phyloP scores from a whole-genome alignment of 2,329 filamentous ascomycete genomes.

The Diplocarpon mali region DNA sequence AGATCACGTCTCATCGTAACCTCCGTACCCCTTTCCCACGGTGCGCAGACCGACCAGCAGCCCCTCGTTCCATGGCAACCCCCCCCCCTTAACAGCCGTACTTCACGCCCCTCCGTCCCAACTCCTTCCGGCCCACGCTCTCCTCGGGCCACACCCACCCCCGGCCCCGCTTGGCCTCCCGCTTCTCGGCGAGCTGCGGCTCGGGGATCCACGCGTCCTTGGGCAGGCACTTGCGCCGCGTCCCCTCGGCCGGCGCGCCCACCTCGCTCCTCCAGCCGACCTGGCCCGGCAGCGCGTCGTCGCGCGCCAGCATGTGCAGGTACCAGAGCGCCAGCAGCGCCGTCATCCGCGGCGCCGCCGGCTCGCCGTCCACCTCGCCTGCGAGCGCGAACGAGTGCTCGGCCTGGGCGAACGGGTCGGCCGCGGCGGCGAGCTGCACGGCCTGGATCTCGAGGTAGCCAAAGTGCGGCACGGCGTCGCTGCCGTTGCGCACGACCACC shows the following conservation, averaged over 20 bases:
- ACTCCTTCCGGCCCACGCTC: constrained; percentile 58
- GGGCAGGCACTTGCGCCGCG: constrained; percentile 56
- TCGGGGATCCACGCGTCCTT: constrained; percentile 67
- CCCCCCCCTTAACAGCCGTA: constrained; percentile 30
- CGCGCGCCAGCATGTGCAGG: constrained; percentile 59
- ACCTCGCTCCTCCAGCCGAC: constrained; percentile 59
- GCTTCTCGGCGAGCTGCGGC: constrained; percentile 63
- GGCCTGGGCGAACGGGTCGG: neutral
- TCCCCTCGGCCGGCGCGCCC: constrained; percentile 62
- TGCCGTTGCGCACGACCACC: constrained; percentile 75
- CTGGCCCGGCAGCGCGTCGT: constrained; percentile 48
- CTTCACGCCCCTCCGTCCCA: constrained; percentile 52
- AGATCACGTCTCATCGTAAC: too few relatives aligned
- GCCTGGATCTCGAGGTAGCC: constrained; percentile 71
- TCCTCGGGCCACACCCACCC: constrained; percentile 73
- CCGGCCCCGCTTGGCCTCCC: constrained; percentile 59
- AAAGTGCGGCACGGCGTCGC: constrained; percentile 35
- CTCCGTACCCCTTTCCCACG: neutral
- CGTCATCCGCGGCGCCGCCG: constrained; percentile 48
- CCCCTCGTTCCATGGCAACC: neutral
- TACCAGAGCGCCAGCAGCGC: constrained; percentile 69
- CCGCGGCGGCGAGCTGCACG: constrained; percentile 43
- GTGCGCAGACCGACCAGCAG: neutral
- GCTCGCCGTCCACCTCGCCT: constrained; percentile 25
- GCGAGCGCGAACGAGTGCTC: constrained; percentile 16